A percentile compares a stretch with the other conserved stretches of the same genome.
These are phyloP conservation scores for Terfezia boudieri DNA, from an alignment of 495 filamentous ascomycete species.

Conservation along the genomic window DNA sequence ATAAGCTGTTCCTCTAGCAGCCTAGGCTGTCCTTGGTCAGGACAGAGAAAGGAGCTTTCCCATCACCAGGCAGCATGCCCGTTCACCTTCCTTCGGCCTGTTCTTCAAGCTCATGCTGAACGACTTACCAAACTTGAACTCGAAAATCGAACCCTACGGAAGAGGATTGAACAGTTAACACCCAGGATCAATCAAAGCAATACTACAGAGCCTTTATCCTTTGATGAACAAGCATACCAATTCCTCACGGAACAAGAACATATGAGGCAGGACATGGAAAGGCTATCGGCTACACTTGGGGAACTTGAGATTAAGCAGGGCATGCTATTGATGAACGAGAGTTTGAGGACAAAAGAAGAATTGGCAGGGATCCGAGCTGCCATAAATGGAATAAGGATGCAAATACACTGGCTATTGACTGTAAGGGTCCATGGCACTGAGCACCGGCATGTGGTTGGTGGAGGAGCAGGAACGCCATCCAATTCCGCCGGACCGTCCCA, in stretches of 20 bases:
- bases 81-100: conserved; percentile 35
- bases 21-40: conserved; percentile 33
- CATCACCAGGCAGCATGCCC: conserved; percentile 33
- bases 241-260: conserved; percentile 46
- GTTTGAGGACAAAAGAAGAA: conserved; percentile 41
- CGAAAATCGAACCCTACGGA: conserved; percentile 32
- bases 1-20: conserved; percentile 31
- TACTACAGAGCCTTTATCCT: conserved; percentile 5
- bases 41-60: conserved; percentile 28
- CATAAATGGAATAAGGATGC: conserved; percentile 38
- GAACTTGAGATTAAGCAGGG: conserved; percentile 43
- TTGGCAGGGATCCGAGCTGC: conserved; percentile 43
- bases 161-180: conserved; percentile 31
- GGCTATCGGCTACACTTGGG: conserved; percentile 25
- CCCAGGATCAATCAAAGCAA: conserved; percentile 2
- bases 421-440: conserved; percentile 25
- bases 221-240: conserved; percentile 31
- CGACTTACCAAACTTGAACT: conserved; percentile 34
- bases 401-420: conserved; percentile 47
- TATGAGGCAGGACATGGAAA: conserved; percentile 39
- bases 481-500: not conserved
- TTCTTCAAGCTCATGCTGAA: conserved; percentile 33
- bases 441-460: not conserved
- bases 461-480: not conserved
- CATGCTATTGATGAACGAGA: conserved; percentile 49